Percentiles rank a stretch among this genome's conserved stretches.
Evolutionary conservation across 768 basidiomycete species (phyloP).

Genomic region (Pleurotus tuber-regium): DNA sequence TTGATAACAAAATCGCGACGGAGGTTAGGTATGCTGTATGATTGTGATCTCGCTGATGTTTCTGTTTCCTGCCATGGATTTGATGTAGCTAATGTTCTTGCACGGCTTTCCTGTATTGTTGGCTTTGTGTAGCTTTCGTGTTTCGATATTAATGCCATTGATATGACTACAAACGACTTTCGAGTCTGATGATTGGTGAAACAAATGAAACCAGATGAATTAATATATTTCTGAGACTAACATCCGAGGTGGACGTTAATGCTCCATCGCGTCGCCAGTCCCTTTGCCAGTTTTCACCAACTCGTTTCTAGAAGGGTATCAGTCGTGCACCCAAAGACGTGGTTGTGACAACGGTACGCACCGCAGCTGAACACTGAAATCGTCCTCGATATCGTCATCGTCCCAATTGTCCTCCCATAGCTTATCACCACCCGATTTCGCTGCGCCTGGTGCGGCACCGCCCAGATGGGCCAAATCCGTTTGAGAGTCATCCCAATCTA

Average conservation of each 20-base stretch:
- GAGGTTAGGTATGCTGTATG: not conserved
- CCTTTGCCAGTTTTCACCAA: slow-evolving; percentile 58
- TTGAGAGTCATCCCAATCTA: slow-evolving; percentile 87
- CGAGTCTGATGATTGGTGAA: no score
- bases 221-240: not conserved
- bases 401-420: slow-evolving; percentile 99
- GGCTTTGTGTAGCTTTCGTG: not conserved
- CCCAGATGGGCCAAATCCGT: slow-evolving; percentile 80
- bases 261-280: slow-evolving; percentile 50
- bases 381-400: slow-evolving; percentile 97
- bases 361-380: slow-evolving; percentile 95
- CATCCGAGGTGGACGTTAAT: slow-evolving; percentile 27
- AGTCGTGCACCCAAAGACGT: not conserved
- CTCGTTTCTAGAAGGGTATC: slow-evolving; percentile 46
- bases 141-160: not conserved
- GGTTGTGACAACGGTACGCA: slow-evolving; percentile 35
- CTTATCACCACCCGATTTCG: slow-evolving; percentile 81
- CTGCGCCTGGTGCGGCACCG: slow-evolving; percentile 69
- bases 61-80: not conserved
- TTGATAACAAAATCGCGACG: not conserved
- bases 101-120: not conserved
- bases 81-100: slow-evolving; percentile 9
- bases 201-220: not conserved
- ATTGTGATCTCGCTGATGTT: not conserved
- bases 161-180: no score